These are phyloP conservation scores for Podosphaera leucotricha DNA, from an alignment of 2,329 filamentous ascomycete genomes.

Conservation along the genomic window DNA sequence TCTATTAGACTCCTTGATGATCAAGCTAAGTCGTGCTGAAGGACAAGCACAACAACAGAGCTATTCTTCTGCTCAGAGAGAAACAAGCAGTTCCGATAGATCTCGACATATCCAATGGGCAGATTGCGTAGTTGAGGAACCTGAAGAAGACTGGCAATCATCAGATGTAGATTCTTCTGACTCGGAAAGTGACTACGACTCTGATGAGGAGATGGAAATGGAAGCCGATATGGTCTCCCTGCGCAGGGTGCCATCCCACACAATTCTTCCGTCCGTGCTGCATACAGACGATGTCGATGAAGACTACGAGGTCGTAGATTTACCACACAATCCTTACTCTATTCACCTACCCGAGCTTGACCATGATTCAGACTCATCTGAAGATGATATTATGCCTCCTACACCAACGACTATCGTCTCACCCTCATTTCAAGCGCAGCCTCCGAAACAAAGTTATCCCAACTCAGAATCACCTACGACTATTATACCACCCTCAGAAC, in stretches of 20 bases:
- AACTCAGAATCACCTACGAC: conserved; percentile 8
- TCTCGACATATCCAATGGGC: conserved; percentile 67
- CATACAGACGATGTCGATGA: conserved; percentile 27
- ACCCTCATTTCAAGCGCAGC: conserved; percentile 35
- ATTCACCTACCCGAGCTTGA: conserved; percentile 51
- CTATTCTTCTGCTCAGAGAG: conserved; percentile 38
- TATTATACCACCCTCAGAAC: conserved; percentile 15
- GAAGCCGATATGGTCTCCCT: conserved; percentile 26
- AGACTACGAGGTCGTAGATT: conserved; percentile 34
- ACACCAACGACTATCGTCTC: conserved; percentile 21
- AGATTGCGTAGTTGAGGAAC: conserved; percentile 49
- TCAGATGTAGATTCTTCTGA: conserved; percentile 34
- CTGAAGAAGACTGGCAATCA: conserved; percentile 45
- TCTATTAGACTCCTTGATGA: conserved; percentile 88
- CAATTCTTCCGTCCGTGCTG: conserved; percentile 7
- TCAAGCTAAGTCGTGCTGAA: conserved; percentile 76
- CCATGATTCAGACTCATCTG: conserved; percentile 42
- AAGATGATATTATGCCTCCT: conserved; percentile 50
- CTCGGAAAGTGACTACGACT: conserved; percentile 25
- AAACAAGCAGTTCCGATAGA: conserved; percentile 23
- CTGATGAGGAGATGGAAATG: conserved; percentile 28
- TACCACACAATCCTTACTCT: conserved; percentile 37
- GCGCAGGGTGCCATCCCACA: conserved; percentile 22
- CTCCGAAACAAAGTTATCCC: conserved; percentile 18
- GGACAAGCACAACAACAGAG: conserved; percentile 80